Evolutionary conservation across 148 eudicot genomes (phyloP), one percentile per base, ranked within the genome.

Genomic region (Camellia granthamiana): DNA sequence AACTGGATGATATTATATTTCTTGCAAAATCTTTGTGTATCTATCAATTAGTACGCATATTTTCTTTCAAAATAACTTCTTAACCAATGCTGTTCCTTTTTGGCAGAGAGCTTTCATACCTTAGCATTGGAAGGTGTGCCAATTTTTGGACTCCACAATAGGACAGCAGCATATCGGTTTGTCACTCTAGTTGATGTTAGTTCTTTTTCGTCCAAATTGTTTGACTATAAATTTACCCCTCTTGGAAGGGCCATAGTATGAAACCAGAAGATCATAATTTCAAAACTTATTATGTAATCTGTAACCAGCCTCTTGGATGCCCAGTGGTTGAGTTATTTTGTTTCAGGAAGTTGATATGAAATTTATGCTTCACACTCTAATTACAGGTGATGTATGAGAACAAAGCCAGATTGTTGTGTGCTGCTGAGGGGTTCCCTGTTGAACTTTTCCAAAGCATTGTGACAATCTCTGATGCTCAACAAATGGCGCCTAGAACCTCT

Each of bases 91-190:
- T 10, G 58, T 62, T 76, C 63, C 69, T 19, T 44, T 66, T 74
- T 51, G 44, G 87, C 90, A 95, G 98, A 88, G 86, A 93, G 84
- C 69, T 95, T 89, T 64, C 98, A 95, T 85, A 95, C 98, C 0
- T 77, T 95, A 73, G 97, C 92, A 54, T 44, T 95, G 82, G 98
- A 95, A 43, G 97, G 92, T 71, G 90, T 93, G 58, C 98, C 98
- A 16, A 88, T 89, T 63, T 92, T 95, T 41, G 96, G 93, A 79
- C 89, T 85, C 76, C 90, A 90, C 69, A 95, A 95, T 61, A 88
- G 93, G 84, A 87, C 98, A 62, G 94, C 97, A 78, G 97, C 98
- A 58, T 95, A 93, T 77, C 98, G 98, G 60, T 95, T 95, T 83
- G 97, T 95, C 85, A 95, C 96, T 58, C 84, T 95, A 76, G 90